Evolutionary conservation across 169 alveolate genomes (phyloP).

Genomic region (Plasmodium knowlesi): DNA sequence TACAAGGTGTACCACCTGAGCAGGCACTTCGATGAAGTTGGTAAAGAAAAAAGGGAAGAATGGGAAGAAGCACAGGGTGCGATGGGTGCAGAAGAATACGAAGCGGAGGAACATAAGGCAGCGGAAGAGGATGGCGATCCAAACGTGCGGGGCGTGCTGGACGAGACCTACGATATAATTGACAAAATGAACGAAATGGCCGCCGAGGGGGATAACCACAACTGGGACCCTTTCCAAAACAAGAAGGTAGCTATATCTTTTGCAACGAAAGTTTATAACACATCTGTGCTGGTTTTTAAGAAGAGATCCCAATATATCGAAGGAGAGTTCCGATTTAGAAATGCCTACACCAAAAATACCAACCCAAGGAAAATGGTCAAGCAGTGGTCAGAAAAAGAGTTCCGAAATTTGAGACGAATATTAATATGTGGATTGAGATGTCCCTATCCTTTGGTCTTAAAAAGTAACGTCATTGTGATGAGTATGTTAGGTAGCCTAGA

Average conservation of each 20-base stretch:
- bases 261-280: conserved; percentile 98
- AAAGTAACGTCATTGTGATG: conserved; percentile 98
- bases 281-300: conserved; percentile 97
- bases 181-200: conserved; percentile 21
- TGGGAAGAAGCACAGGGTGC: conserved; percentile 7
- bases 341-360: conserved; percentile 92
- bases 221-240: not conserved
- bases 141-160: not conserved
- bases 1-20: conserved; percentile 2
- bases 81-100: not conserved
- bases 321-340: conserved; percentile 98
- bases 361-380: conserved; percentile 99
- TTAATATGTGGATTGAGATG: conserved; percentile 92
- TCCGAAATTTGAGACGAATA: conserved; percentile 95
- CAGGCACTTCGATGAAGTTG: not conserved
- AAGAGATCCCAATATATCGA: conserved; percentile 98
- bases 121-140: not conserved
- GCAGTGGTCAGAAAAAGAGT: conserved; percentile 99
- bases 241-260: conserved; percentile 82
- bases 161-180: conserved; percentile 42
- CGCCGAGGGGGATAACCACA: conserved; percentile 74
- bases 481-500: conserved; percentile 89
- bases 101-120: conserved; percentile 9
- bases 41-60: conserved; percentile 2
- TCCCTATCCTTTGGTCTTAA: conserved; percentile 95